These are phyloP conservation scores for Pseudognaphalium luteoalbum DNA, from an alignment of 129 eudicot species.

Conservation along the genomic window DNA sequence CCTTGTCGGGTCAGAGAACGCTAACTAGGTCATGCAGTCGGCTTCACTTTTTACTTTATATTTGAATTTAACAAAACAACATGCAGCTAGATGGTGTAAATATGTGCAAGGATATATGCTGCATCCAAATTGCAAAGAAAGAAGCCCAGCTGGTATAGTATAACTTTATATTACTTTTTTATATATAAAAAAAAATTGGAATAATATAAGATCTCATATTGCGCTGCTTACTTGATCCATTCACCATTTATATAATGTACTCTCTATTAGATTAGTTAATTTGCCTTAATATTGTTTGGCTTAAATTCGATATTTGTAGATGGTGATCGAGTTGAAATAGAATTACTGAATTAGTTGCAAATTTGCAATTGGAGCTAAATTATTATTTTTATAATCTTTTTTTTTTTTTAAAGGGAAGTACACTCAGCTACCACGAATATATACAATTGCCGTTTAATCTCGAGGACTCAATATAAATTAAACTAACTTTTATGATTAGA, in stretches of 20 bases:
- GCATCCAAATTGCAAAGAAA: constrained; percentile 4
- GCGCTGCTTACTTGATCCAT: background rate
- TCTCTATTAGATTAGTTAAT: background rate
- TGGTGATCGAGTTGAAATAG: too few species aligned
- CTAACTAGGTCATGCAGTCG: constrained; percentile 28
- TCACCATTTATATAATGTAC: background rate
- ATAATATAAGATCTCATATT: background rate
- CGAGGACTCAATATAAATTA: too few species aligned
- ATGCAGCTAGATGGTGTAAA: background rate
- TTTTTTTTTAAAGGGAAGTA: too few species aligned
- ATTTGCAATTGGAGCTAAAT: too few species aligned
- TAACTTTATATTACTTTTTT: background rate
- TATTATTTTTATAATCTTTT: too few species aligned
- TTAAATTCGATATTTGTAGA: too few species aligned
- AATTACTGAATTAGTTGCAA: too few species aligned
- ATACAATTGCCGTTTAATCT: too few species aligned
- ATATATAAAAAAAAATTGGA: background rate
- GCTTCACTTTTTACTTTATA: constrained; percentile 34
- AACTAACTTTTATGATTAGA: too few species aligned
- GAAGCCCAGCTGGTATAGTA: constrained; percentile 13
- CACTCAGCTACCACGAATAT: too few species aligned
- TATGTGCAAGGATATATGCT: background rate
- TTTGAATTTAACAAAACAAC: constrained; percentile 16
- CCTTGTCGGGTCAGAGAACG: background rate
- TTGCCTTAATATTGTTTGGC: background rate